Percentiles rank a stretch among this genome's conserved stretches.
Evolutionary conservation across 768 basidiomycete genomes (phyloP).

Genomic region (Xerocomellus dryophilus): DNA sequence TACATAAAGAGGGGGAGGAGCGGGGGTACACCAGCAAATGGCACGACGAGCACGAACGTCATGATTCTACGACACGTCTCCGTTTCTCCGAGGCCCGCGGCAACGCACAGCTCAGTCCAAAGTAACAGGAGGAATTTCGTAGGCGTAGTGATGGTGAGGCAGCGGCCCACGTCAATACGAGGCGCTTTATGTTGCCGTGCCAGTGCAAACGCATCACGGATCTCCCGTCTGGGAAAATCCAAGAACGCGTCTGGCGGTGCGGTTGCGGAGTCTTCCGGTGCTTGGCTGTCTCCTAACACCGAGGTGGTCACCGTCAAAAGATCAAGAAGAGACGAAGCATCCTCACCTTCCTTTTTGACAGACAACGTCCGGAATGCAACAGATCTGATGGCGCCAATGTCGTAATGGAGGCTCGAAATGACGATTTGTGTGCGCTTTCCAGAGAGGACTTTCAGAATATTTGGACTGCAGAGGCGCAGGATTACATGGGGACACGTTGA

Average conservation of each 20-base stretch:
- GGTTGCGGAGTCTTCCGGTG: conserved; percentile 16
- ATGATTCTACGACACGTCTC: conserved; percentile 64
- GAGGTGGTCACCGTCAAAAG: not conserved
- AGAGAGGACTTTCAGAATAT: conserved; percentile 46
- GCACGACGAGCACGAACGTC: conserved; percentile 65
- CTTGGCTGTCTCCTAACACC: conserved; percentile 16
- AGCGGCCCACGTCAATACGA: conserved; percentile 62
- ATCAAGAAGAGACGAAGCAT: not conserved
- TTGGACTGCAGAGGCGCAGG: conserved; percentile 58
- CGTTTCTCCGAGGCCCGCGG: conserved; percentile 55
- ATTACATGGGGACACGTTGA: conserved; percentile 64
- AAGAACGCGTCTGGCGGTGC: conserved; percentile 39
- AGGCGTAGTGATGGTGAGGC: conserved; percentile 55
- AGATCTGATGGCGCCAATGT: conserved; percentile 39
- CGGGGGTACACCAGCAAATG: conserved; percentile 54
- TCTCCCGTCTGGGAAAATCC: conserved; percentile 53
- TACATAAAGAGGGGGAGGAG: conserved; percentile 74
- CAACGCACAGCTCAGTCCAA: conserved; percentile 62
- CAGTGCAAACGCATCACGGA: conserved; percentile 54
- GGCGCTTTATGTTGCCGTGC: conserved; percentile 64
- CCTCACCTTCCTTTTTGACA: conserved; percentile 37
- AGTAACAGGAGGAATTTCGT: conserved; percentile 60
- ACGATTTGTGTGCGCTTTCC: conserved; percentile 37
- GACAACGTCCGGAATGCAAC: conserved; percentile 40
- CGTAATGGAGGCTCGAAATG: conserved; percentile 30